A percentile compares a stretch with the other conserved stretches of the same genome.
phyloP scores from a whole-genome alignment of 495 filamentous ascomycete genomes.

The Chaetomium cochliodes region DNA sequence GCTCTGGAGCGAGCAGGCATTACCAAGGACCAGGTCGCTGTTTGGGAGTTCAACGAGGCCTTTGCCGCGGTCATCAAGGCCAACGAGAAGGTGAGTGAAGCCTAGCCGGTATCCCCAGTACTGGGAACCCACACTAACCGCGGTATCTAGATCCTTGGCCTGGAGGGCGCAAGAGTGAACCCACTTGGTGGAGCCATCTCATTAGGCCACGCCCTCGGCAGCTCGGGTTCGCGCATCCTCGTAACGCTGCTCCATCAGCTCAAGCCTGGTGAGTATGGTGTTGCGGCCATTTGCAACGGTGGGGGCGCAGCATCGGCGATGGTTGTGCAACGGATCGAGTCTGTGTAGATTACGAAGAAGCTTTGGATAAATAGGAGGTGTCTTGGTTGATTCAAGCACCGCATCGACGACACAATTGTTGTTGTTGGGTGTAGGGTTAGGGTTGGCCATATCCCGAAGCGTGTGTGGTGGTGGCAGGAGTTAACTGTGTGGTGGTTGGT shows the following conservation, averaged over 20 bases:
- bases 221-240: slow-evolving; percentile 89
- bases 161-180: slow-evolving; percentile 78
- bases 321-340: slow-evolving; percentile 84
- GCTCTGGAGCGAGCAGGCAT: slow-evolving; percentile 88
- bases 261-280: slow-evolving; percentile 86
- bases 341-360: slow-evolving; percentile 47
- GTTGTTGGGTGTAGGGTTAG: slow-evolving; percentile 13
- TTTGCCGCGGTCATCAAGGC: slow-evolving; percentile 96
- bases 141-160: slow-evolving; percentile 63
- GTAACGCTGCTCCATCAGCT: slow-evolving; percentile 88
- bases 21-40: slow-evolving; percentile 78
- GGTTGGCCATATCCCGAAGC: too few species aligned
- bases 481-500: too few species aligned
- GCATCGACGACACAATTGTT: too few species aligned
- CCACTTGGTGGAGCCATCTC: slow-evolving; percentile 87
- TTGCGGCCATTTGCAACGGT: slow-evolving; percentile 95
- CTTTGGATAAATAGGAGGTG: too few species aligned
- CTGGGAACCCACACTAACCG: slow-evolving; percentile 10
- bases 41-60: slow-evolving; percentile 99
- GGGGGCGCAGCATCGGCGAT: slow-evolving; percentile 89
- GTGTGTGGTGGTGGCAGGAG: too few species aligned
- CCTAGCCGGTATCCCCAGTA: slow-evolving; percentile 1
- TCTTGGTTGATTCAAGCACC: neutral
- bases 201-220: slow-evolving; percentile 90
- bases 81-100: slow-evolving; percentile 72